phyloP scores from a whole-genome alignment of 176 grass and related monocot genomes.

The Oryza australiensis region DNA sequence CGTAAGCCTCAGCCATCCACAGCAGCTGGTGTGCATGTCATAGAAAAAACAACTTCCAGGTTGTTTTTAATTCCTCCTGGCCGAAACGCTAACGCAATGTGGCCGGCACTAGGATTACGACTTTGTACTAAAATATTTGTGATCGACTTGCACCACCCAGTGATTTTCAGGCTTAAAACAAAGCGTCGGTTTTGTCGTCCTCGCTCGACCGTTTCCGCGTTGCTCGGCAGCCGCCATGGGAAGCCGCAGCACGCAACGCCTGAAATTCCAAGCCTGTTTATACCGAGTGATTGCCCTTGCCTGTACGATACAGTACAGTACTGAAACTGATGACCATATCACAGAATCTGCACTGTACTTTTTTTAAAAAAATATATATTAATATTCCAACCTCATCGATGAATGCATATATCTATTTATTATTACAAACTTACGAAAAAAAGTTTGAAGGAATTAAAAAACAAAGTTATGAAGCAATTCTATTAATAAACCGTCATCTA shows the following conservation, averaged over 20 bases:
- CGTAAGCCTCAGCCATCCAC: not conserved
- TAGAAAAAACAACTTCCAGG: not conserved
- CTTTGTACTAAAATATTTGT: not conserved
- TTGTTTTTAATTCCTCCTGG: not conserved
- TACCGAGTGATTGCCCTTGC: not conserved
- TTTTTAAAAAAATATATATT: no score
- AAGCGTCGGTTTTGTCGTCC: not conserved
- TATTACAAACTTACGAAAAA: no score
- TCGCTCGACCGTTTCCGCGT: slow-evolving; percentile 23
- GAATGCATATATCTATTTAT: no score
- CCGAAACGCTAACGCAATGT: not conserved
- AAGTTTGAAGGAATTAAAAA: no score
- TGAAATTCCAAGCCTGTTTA: no score
- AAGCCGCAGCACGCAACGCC: slow-evolving; percentile 29
- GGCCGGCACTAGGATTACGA: slow-evolving; percentile 6
- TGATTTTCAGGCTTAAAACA: not conserved
- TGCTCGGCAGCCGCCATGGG: slow-evolving; percentile 34
- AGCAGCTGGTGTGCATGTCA: not conserved
- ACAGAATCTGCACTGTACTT: no score
- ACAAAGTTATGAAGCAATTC: no score
- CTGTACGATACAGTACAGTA: not conserved
- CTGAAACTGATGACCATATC: not conserved
- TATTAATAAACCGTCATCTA: no score
- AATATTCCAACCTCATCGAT: no score
- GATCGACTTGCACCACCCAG: not conserved